Evolutionary conservation across 2,329 filamentous ascomycete species (phyloP).

Genomic region (Dactylella cylindrospora): DNA sequence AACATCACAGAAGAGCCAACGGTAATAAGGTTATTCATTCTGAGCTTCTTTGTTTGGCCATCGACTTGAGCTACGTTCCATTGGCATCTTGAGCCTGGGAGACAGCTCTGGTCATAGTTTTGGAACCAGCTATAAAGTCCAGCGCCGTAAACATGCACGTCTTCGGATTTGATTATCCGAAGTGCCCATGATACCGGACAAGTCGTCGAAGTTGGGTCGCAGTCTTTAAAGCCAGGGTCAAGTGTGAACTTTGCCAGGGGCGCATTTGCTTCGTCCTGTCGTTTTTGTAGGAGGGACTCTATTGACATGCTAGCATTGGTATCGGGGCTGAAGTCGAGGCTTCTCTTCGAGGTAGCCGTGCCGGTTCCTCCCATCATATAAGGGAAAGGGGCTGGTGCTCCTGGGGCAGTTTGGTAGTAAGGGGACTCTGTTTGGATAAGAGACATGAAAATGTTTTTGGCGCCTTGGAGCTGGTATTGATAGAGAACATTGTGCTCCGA

Average conservation of each 20-base stretch:
- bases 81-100: slow-evolving; percentile 51
- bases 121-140: slow-evolving; percentile 49
- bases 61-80: slow-evolving; percentile 8
- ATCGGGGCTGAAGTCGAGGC: slow-evolving; percentile 8
- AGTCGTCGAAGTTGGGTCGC: slow-evolving; percentile 45
- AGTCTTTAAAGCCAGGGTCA: slow-evolving; percentile 54
- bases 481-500: slow-evolving; percentile 59
- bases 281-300: neutral
- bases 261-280: neutral
- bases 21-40: slow-evolving; percentile 27
- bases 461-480: slow-evolving; percentile 58
- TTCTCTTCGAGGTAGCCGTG: slow-evolving; percentile 30
- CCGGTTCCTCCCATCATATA: slow-evolving; percentile 49
- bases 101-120: slow-evolving; percentile 62
- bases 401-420: slow-evolving; percentile 57
- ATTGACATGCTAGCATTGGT: too few relatives aligned
- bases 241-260: neutral
- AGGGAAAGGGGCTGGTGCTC: slow-evolving; percentile 55
- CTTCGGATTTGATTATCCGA: slow-evolving; percentile 46
- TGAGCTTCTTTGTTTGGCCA: slow-evolving; percentile 25
- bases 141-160: slow-evolving; percentile 45
- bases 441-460: slow-evolving; percentile 58
- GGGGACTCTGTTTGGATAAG: slow-evolving; percentile 59
- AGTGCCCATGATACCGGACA: slow-evolving; percentile 52
- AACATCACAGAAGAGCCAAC: slow-evolving; percentile 25